Evolutionary conservation across 495 filamentous ascomycete genomes (phyloP).

Genomic region (Apodospora peruviana): DNA sequence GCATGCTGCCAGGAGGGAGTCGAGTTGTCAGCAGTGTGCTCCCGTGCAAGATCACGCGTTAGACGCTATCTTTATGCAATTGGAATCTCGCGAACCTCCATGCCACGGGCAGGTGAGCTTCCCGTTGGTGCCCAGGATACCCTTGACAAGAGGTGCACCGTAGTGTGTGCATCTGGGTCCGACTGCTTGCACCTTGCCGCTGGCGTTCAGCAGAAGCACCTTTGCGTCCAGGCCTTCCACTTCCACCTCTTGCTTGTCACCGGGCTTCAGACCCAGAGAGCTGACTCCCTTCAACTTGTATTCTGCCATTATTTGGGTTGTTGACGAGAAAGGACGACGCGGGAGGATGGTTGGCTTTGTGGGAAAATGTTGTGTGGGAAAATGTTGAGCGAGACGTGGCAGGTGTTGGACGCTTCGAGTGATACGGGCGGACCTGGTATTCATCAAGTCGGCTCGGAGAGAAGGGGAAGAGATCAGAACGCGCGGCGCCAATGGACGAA

Average conservation of each 20-base stretch:
- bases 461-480: not conserved
- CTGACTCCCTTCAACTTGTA: slow-evolving; percentile 81
- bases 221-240: slow-evolving; percentile 87
- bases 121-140: slow-evolving; percentile 76
- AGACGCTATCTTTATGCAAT: too few species aligned
- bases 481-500: not conserved
- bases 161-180: slow-evolving; percentile 93
- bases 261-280: slow-evolving; percentile 63
- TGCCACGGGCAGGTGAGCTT: slow-evolving; percentile 93
- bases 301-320: slow-evolving; percentile 46
- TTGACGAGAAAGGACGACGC: slow-evolving; percentile 7
- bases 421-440: not conserved
- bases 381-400: not conserved
- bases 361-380: not conserved
- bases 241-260: slow-evolving; percentile 83
- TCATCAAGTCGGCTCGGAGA: not conserved
- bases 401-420: not conserved
- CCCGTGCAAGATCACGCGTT: not conserved
- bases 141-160: slow-evolving; percentile 76
- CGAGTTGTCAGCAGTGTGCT: slow-evolving; percentile 9
- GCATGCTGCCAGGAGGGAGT: slow-evolving; percentile 56
- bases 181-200: slow-evolving; percentile 67
- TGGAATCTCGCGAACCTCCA: slow-evolving; percentile 63
- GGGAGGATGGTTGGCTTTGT: not conserved
- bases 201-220: slow-evolving; percentile 74